Evolutionary conservation across 2,329 filamentous ascomycete genomes (phyloP), one percentile per base, ranked within the genome.

Genomic region (Epichloe gansuensis): DNA sequence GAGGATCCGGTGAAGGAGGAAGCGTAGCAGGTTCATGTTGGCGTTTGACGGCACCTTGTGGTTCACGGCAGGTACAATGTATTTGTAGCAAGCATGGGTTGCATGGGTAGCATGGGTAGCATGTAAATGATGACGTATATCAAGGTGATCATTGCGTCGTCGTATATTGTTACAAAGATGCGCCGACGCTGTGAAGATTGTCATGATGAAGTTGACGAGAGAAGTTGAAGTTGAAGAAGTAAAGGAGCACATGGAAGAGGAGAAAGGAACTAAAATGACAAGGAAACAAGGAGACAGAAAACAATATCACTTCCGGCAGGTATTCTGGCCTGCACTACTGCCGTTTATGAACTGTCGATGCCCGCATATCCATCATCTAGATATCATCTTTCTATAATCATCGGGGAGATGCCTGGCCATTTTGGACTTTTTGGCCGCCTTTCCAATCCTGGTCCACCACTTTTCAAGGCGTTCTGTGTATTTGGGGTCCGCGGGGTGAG

Each of bases 1-100:
- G 81, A 81, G 55, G 63, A 61, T 1, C 60, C 69, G 39, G 58
- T 43, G 44, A 61, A 63, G 52, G 62, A 62, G 15, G 62, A 58
- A 48, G 61, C 60, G 55, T 55, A 55, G 51, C 60, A 55, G 50
- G 38, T 9, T n/a, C 23, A 12, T 15, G 35, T 50, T 52, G 56
- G 52, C 54, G 55, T 58, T 57, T 56, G 25, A 51, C 28, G 54
- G 47, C 48, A 54, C 38, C 42, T 47, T 43, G 44, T 47, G 49
- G 47, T 52, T 44, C 17, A 41, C 13, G 12, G 7, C 17, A 43
- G 31, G 11, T 34, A 31, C 37, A 15, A 23, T 54, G 28, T 44
- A 51, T 51, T 43, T 4, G 9, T 31, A 31, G 31, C 31, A 31
- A 31, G 31, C 31, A 31, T 31, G 31, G 31, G 9, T 11, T 11